These are phyloP conservation scores for Metschnikowia matae DNA, from an alignment of 805 yeast genomes.

Conservation along the genomic window DNA sequence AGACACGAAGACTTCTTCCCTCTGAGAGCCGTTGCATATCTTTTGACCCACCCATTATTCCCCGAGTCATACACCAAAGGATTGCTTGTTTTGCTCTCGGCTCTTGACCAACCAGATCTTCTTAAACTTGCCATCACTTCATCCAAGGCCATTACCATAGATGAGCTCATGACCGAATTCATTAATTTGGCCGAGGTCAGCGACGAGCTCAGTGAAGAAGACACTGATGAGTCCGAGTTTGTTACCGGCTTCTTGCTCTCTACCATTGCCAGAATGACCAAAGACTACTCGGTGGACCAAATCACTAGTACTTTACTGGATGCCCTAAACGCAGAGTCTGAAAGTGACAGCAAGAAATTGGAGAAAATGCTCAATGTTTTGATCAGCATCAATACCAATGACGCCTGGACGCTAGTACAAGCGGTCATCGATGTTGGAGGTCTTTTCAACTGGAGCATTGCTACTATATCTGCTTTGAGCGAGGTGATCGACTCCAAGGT, in stretches of 20 bases:
- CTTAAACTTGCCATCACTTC: conserved; percentile 80
- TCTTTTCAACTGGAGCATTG: conserved; percentile 57
- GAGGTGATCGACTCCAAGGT: conserved; percentile 46
- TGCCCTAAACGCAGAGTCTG: conserved; percentile 25
- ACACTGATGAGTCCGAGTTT: conserved; percentile 12
- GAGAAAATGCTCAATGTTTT: conserved; percentile 35
- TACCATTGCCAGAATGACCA: conserved; percentile 54
- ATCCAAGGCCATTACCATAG: conserved; percentile 62
- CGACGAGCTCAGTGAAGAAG: conserved; percentile 12
- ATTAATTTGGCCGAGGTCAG: conserved; percentile 31
- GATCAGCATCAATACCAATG: conserved; percentile 36
- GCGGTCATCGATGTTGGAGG: conserved; percentile 72
- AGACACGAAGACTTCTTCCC: conserved; percentile 39
- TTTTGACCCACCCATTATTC: conserved; percentile 83
- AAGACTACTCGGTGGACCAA: conserved; percentile 58
- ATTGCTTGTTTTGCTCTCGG: conserved; percentile 47
- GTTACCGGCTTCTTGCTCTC: conserved; percentile 13
- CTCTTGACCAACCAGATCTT: conserved; percentile 50
- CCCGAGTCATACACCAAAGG: conserved; percentile 58
- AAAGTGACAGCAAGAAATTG: conserved; percentile 28
- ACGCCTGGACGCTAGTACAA: conserved; percentile 59
- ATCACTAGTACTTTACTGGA: conserved; percentile 48
- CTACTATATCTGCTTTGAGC: conserved; percentile 44
- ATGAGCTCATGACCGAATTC: conserved; percentile 61
- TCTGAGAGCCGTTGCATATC: conserved; percentile 59